A percentile compares a stretch with the other conserved stretches of the same genome.
Evolutionary conservation across 768 basidiomycete species (phyloP).

Genomic region (Suillus subluteus): DNA sequence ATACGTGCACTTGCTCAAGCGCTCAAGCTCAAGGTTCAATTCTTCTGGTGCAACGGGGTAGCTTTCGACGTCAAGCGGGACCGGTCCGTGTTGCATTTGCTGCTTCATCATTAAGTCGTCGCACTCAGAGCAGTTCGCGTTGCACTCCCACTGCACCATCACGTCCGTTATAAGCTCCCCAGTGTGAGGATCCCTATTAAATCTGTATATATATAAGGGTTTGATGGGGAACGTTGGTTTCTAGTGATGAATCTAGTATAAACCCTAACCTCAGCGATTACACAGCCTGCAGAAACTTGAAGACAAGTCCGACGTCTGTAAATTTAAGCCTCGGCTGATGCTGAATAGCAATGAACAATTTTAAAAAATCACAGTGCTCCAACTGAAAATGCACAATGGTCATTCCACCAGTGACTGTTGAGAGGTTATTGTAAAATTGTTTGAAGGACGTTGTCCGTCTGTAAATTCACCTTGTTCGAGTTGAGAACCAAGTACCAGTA

Average conservation of each 20-base stretch:
- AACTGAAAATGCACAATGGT: background rate
- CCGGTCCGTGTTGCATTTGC: too few relatives aligned
- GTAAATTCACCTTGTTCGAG: background rate
- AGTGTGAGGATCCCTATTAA: too few relatives aligned
- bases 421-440: background rate
- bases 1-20: too few relatives aligned
- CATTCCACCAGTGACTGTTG: background rate
- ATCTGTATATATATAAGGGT: too few relatives aligned
- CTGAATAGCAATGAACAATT: background rate
- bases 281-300: background rate
- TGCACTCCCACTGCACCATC: too few relatives aligned
- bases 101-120: too few relatives aligned
- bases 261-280: background rate
- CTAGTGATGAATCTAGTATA: background rate
- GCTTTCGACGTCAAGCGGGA: too few relatives aligned
- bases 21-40: too few relatives aligned
- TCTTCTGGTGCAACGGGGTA: too few relatives aligned
- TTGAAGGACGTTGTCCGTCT: background rate
- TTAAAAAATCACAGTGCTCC: background rate
- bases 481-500: background rate
- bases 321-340: background rate
- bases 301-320: background rate
- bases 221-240: too few relatives aligned
- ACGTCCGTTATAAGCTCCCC: too few relatives aligned
- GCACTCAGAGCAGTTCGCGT: too few relatives aligned